Conservation (phyloP, 176 grass and related monocot species). For the Juncus inflexus region DNA sequence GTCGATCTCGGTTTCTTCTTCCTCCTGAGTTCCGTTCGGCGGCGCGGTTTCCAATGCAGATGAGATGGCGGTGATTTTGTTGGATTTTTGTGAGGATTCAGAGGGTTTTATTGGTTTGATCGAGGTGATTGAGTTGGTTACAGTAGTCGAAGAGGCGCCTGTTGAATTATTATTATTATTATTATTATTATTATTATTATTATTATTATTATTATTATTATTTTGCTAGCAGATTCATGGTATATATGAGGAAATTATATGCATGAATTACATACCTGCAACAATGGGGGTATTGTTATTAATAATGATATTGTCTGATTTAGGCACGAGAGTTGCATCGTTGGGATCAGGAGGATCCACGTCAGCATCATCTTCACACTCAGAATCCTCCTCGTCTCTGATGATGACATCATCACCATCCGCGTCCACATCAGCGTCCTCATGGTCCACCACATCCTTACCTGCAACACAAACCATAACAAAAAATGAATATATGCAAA, state of each 20-base stretch:
- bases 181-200: too few species aligned
- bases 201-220: too few species aligned
- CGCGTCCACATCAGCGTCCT: slow-evolving; percentile 30
- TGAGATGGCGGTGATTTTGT: slow-evolving; percentile 31
- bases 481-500: too few species aligned
- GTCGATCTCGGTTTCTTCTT: slow-evolving; percentile 62
- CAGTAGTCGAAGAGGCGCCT: slow-evolving; percentile 1
- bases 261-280: too few species aligned
- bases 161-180: too few species aligned
- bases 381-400: slow-evolving; percentile 86
- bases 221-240: too few species aligned
- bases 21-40: slow-evolving; percentile 40
- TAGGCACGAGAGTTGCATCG: slow-evolving; percentile 47
- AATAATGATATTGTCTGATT: slow-evolving; percentile 31
- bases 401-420: slow-evolving; percentile 54
- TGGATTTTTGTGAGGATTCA: slow-evolving; percentile 32
- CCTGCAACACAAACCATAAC: slow-evolving; percentile 31
- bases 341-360: slow-evolving; percentile 67
- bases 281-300: not conserved
- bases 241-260: too few species aligned
- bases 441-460: slow-evolving; percentile 17
- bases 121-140: slow-evolving; percentile 12
- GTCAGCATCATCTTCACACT: slow-evolving; percentile 74
- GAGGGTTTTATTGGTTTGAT: slow-evolving; percentile 34
- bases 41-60: slow-evolving; percentile 19